These are phyloP conservation scores for Venturiaceae sp. DNA, from an alignment of 2,329 filamentous ascomycete genomes.

Conservation along the genomic window DNA sequence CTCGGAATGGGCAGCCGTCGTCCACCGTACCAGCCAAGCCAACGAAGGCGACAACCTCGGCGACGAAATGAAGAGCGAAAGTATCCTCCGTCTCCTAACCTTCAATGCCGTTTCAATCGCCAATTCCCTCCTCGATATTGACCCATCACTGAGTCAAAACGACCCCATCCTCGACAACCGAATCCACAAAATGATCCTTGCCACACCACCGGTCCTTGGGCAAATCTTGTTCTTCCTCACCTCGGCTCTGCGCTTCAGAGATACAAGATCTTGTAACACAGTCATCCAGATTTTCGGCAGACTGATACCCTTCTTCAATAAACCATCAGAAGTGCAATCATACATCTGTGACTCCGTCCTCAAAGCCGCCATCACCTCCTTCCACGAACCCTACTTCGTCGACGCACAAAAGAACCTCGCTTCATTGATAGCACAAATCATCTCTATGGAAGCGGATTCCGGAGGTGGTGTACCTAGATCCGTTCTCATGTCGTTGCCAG, in stretches of 20 bases:
- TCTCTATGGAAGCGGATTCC: slow-evolving; percentile 55
- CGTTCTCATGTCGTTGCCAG: slow-evolving; percentile 72
- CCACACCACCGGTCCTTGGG: slow-evolving; percentile 68
- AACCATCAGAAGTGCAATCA: slow-evolving; percentile 36
- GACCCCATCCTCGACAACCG: slow-evolving; percentile 34
- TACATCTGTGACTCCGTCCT: slow-evolving; percentile 86
- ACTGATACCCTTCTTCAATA: slow-evolving; percentile 24
- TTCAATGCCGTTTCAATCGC: slow-evolving; percentile 90
- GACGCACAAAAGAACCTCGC: slow-evolving; percentile 91
- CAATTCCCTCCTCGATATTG: slow-evolving; percentile 57
- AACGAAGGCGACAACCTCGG: slow-evolving; percentile 67
- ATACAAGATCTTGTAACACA: slow-evolving; percentile 78
- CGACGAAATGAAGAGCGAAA: slow-evolving; percentile 97
- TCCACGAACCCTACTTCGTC: slow-evolving; percentile 94
- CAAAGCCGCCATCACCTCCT: slow-evolving; percentile 77
- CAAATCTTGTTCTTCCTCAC: slow-evolving; percentile 86
- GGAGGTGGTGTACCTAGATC: slow-evolving; percentile 41
- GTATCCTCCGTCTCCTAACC: slow-evolving; percentile 84
- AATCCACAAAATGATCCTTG: slow-evolving; percentile 75
- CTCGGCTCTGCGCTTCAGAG: slow-evolving; percentile 80
- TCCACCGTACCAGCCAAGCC: slow-evolving; percentile 40
- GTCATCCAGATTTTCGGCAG: slow-evolving; percentile 66
- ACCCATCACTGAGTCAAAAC: slow-evolving; percentile 12
- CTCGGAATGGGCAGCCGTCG: slow-evolving; percentile 73
- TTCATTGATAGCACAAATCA: slow-evolving; percentile 74